Conservation (phyloP, 1,284 basidiomycete species). For the Tilletia walkeri region DNA sequence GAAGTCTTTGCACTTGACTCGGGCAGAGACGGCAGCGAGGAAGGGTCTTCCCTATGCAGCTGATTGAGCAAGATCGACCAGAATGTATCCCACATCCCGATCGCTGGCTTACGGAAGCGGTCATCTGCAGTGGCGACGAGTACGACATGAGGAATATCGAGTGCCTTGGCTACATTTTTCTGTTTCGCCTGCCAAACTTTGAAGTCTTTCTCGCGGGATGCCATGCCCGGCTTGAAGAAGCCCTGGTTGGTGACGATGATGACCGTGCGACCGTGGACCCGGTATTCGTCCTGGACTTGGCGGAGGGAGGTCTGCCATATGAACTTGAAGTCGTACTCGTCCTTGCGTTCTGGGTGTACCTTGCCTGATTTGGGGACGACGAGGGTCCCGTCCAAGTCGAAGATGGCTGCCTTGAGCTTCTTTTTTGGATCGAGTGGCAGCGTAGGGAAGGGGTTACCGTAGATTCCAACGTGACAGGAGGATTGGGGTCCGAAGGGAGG, state of each 20-base stretch:
- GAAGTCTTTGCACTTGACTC: background rate
- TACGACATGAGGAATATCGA: constrained; percentile 40
- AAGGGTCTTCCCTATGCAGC: background rate
- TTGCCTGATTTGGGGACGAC: constrained; percentile 36
- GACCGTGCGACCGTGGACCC: constrained; percentile 21
- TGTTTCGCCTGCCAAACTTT: constrained; percentile 41
- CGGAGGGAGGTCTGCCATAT: constrained; percentile 23
- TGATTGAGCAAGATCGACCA: constrained; percentile 11
- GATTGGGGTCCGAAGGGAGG: constrained; percentile 4
- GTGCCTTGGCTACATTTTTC: constrained; percentile 29
- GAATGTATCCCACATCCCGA: constrained; percentile 36
- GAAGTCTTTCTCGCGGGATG: constrained; percentile 26
- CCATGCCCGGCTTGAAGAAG: constrained; percentile 11
- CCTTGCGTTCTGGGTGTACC: constrained; percentile 30
- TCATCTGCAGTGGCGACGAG: constrained; percentile 43
- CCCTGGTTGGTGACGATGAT: constrained; percentile 42
- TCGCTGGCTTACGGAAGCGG: constrained; percentile 42
- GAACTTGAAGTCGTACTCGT: constrained; percentile 42
- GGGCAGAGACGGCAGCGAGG: too few species aligned
- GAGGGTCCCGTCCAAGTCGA: constrained; percentile 45
- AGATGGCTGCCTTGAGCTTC: constrained; percentile 34
- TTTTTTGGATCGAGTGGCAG: background rate
- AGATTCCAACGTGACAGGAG: constrained; percentile 13
- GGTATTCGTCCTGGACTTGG: constrained; percentile 27
- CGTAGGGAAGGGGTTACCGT: background rate